Conservation (phyloP, 2,329 filamentous ascomycete species). For the Aurifilum marmelostoma region DNA sequence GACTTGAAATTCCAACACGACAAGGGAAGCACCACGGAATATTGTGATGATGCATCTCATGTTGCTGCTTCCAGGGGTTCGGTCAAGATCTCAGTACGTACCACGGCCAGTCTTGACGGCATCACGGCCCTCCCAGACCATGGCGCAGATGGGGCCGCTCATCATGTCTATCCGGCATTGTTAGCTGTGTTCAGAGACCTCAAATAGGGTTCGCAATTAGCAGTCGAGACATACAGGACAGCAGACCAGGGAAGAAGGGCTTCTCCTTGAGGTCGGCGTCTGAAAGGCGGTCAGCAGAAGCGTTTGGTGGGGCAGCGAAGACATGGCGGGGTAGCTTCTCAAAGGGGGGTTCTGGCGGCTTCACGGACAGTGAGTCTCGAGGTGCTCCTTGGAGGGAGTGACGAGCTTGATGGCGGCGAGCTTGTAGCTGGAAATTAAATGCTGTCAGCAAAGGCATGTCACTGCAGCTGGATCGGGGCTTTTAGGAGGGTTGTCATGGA, state of each 20-base stretch:
- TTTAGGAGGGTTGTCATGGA: background rate
- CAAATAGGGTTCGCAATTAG: background rate
- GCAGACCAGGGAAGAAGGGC: conserved; percentile 95
- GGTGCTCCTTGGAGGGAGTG: conserved; percentile 87
- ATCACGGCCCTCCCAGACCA: conserved; percentile 99
- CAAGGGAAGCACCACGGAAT: too few relatives aligned
- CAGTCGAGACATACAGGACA: conserved; percentile 70
- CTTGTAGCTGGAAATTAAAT: conserved; percentile 73
- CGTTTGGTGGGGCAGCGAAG: conserved; percentile 9
- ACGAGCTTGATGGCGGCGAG: conserved; percentile 96
- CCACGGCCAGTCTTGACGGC: conserved; percentile 97
- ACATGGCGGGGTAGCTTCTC: conserved; percentile 29
- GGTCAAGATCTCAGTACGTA: conserved; percentile 49
- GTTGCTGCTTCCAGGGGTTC: background rate
- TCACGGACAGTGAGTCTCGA: conserved; percentile 87
- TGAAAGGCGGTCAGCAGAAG: conserved; percentile 42
- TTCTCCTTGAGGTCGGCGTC: conserved; percentile 88
- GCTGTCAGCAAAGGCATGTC: conserved; percentile 18
- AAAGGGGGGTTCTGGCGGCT: conserved; percentile 11
- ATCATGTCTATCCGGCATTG: conserved; percentile 74
- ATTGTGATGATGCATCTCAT: conserved; percentile 7
- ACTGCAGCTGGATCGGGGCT: conserved; percentile 17
- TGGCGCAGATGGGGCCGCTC: conserved; percentile 95
- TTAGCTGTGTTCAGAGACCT: conserved; percentile 25
- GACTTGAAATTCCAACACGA: too few relatives aligned